These are phyloP conservation scores for Xylaria scruposa DNA, from an alignment of 495 filamentous ascomycete species.

Conservation along the genomic window DNA sequence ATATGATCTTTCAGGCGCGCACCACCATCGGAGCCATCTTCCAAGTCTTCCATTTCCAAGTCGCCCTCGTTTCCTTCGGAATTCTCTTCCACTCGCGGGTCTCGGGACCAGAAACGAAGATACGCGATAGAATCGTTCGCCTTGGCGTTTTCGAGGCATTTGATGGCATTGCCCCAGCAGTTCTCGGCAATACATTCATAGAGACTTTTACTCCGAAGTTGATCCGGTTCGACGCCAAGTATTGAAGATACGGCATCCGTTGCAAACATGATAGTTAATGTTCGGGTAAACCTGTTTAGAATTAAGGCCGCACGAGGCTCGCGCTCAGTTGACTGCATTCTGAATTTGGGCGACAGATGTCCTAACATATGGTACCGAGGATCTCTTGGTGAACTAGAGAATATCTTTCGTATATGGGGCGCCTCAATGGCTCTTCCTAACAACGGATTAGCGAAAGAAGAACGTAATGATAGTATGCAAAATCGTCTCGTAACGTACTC, in stretches of 20 bases:
- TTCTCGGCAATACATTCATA: slow-evolving; percentile 82
- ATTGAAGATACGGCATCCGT: slow-evolving; percentile 76
- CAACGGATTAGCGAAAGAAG: slow-evolving; percentile 28
- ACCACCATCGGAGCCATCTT: slow-evolving; percentile 41
- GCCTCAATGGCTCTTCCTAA: slow-evolving; percentile 80
- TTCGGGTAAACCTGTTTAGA: slow-evolving; percentile 85
- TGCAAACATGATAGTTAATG: slow-evolving; percentile 85
- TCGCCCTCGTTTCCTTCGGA: slow-evolving; percentile 41
- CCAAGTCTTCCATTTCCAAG: slow-evolving; percentile 43
- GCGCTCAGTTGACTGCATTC: slow-evolving; percentile 66
- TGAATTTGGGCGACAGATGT: slow-evolving; percentile 84
- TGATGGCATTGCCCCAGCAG: slow-evolving; percentile 75
- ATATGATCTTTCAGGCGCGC: slow-evolving; percentile 15
- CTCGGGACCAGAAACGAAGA: slow-evolving; percentile 85
- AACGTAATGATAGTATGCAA: slow-evolving; percentile 24
- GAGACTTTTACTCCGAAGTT: slow-evolving; percentile 74
- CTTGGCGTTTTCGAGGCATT: slow-evolving; percentile 83
- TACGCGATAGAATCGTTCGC: slow-evolving; percentile 95
- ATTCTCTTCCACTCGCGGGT: slow-evolving; percentile 62
- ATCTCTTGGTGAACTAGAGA: slow-evolving; percentile 81
- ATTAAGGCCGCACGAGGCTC: slow-evolving; percentile 87
- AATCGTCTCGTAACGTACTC: slow-evolving; percentile 59
- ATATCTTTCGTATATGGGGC: slow-evolving; percentile 77
- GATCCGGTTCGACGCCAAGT: slow-evolving; percentile 69
- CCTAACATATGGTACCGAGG: slow-evolving; percentile 92